Conservation (phyloP, 2,329 filamentous ascomycete genomes). For the Trichoderma guizhouense region DNA sequence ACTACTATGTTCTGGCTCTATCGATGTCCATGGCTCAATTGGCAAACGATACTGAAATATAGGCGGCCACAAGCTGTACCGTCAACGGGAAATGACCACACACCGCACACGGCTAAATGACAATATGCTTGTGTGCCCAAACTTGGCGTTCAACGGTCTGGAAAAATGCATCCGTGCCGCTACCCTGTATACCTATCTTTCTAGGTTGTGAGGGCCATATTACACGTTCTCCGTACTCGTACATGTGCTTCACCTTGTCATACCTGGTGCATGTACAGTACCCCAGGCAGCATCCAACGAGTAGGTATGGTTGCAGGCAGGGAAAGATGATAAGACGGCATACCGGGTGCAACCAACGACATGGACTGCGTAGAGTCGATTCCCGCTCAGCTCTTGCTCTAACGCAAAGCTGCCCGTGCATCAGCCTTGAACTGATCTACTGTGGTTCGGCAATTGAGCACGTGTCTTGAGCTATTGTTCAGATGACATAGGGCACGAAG, state of each 20-base stretch:
- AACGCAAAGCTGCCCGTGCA: neutral
- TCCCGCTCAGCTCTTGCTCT: neutral
- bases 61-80: neutral
- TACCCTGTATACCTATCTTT: neutral
- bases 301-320: neutral
- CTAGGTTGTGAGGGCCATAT: neutral
- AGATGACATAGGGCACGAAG: neutral
- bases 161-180: neutral
- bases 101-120: neutral
- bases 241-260: neutral
- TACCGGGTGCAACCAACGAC: neutral
- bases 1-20: neutral
- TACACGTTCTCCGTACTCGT: neutral
- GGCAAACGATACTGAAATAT: neutral
- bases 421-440: neutral
- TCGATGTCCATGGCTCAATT: neutral
- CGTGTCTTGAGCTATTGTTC: neutral
- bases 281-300: neutral
- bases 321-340: neutral
- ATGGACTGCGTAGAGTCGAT: neutral
- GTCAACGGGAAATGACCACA: neutral
- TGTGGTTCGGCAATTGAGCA: neutral
- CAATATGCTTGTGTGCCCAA: neutral
- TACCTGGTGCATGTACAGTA: neutral
- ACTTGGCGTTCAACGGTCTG: neutral